Evolutionary conservation across 192 early-diverging fungal genomes (phyloP).

Genomic region (Chytriomyces sp.): DNA sequence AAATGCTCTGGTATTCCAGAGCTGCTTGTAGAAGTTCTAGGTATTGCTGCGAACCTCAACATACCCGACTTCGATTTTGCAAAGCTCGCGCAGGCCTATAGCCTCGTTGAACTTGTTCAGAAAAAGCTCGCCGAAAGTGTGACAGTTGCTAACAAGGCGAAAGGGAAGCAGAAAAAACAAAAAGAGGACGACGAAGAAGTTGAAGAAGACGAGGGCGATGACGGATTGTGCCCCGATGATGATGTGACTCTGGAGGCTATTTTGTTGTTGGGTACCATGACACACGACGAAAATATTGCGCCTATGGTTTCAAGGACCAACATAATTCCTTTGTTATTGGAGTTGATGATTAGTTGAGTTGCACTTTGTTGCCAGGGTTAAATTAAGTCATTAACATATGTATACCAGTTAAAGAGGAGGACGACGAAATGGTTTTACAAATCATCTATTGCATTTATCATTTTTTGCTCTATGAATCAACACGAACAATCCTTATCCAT

Average conservation of each 20-base stretch:
- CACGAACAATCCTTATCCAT: conserved; percentile 40
- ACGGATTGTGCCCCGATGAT: conserved; percentile 37
- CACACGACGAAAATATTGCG: conserved; percentile 54
- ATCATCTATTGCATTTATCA: conserved; percentile 61
- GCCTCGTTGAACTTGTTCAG: conserved; percentile 44
- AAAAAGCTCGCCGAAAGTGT: conserved; percentile 25
- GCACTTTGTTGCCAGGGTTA: not conserved
- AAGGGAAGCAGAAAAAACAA: not conserved
- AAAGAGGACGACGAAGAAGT: not conserved
- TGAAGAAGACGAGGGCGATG: not conserved
- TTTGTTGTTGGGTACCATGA: conserved; percentile 54
- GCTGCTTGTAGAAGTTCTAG: conserved; percentile 52
- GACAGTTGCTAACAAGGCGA: not conserved
- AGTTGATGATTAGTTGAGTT: conserved; percentile 54
- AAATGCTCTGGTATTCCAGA: conserved; percentile 42
- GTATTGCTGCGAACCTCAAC: conserved; percentile 46
- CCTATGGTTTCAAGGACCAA: conserved; percentile 45
- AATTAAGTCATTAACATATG: not conserved
- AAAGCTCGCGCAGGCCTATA: conserved; percentile 53
- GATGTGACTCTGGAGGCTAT: conserved; percentile 55
- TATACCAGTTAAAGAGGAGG: conserved; percentile 59
- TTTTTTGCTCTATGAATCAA: conserved; percentile 50
- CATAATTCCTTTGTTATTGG: conserved; percentile 47
- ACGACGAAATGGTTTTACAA: conserved; percentile 65
- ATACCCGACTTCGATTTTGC: conserved; percentile 60